Percentiles rank a stretch among this genome's conserved stretches.
These are phyloP conservation scores for Teratosphaeria gauchensis DNA, from an alignment of 2,329 filamentous ascomycete species.

Conservation along the genomic window DNA sequence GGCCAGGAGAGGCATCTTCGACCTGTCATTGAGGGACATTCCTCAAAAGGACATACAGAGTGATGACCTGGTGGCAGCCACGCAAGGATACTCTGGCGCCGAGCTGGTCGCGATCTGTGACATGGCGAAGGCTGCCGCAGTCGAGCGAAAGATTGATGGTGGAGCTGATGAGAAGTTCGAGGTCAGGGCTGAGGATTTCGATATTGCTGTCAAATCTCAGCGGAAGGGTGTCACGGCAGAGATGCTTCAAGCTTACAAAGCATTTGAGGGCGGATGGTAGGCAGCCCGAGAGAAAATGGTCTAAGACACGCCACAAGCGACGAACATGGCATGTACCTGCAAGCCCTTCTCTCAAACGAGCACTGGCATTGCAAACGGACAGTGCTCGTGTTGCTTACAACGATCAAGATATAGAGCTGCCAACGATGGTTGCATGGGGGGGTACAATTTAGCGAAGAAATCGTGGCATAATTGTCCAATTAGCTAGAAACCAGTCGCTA, in stretches of 20 bases:
- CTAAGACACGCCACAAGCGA: not conserved
- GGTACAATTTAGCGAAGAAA: not conserved
- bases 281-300: not conserved
- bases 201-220: slow-evolving; percentile 31
- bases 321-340: not conserved
- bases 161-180: slow-evolving; percentile 28
- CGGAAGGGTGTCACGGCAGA: slow-evolving; percentile 50
- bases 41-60: slow-evolving; percentile 58
- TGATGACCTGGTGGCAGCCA: slow-evolving; percentile 49
- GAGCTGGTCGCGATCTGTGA: slow-evolving; percentile 58
- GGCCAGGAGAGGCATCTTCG: slow-evolving; percentile 68
- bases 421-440: no score
- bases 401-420: not conserved
- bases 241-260: slow-evolving; percentile 50
- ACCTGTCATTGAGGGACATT: slow-evolving; percentile 54
- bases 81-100: slow-evolving; percentile 75
- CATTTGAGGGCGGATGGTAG: slow-evolving; percentile 26
- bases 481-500: not conserved
- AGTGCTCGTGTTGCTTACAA: not conserved
- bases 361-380: not conserved
- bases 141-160: slow-evolving; percentile 32
- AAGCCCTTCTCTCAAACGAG: no score
- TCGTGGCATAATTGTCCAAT: not conserved
- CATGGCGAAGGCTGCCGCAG: slow-evolving; percentile 25
- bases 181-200: slow-evolving; percentile 31